Evolutionary conservation across 805 yeast genomes (phyloP).

Genomic region (Danielia reshetovae): DNA sequence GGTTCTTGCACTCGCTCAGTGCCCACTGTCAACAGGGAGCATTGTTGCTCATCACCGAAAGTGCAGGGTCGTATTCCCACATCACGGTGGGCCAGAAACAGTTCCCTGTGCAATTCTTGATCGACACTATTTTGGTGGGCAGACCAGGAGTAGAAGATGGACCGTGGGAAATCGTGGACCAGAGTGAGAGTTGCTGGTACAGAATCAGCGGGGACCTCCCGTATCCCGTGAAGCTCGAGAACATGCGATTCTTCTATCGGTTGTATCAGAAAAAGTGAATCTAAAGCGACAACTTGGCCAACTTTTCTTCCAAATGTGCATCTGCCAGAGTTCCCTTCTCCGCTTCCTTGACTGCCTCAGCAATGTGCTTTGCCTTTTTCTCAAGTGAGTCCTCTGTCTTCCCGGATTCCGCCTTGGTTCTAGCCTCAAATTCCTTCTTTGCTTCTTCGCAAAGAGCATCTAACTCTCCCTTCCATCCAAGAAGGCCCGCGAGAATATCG

Average conservation of each 20-base stretch:
- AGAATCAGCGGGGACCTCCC: constrained; percentile 49
- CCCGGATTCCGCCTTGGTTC: not conserved
- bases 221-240: constrained; percentile 70
- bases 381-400: not conserved
- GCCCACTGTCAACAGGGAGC: constrained; percentile 52
- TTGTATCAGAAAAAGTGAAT: constrained; percentile 54
- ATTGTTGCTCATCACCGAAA: constrained; percentile 66
- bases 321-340: constrained; percentile 1
- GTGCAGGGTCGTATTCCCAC: constrained; percentile 88
- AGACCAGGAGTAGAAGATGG: constrained; percentile 39
- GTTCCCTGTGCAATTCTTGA: constrained; percentile 78
- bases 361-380: constrained; percentile 4
- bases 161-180: constrained; percentile 61
- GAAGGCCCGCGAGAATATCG: constrained; percentile 42
- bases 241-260: constrained; percentile 82
- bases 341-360: constrained; percentile 7
- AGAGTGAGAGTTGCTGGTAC: constrained; percentile 81
- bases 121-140: constrained; percentile 69
- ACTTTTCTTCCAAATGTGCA: constrained; percentile 2
- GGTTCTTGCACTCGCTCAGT: constrained; percentile 36
- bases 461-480: constrained; percentile 66
- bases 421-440: not conserved
- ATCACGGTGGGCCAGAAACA: constrained; percentile 69
- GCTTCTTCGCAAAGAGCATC: constrained; percentile 11
- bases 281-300: constrained; percentile 7